Evolutionary conservation across 1,284 basidiomycete genomes (phyloP), one percentile per base, ranked within the genome.

Genomic region (Boletellus deceptivus): DNA sequence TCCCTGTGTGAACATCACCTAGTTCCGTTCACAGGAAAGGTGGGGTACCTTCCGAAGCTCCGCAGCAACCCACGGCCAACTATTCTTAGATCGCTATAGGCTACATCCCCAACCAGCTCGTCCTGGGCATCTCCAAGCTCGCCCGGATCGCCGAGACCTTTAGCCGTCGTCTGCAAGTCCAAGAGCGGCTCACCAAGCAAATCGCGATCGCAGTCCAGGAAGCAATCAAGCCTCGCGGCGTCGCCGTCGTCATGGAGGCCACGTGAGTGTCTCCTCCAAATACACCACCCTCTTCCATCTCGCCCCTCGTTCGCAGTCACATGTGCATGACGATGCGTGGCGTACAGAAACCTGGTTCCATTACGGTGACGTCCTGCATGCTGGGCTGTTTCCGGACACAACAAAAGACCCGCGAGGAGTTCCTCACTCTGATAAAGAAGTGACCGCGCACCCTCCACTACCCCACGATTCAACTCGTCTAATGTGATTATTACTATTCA

Each of bases 311-410:
- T 27, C 48, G 6, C 65, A 96, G 94, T 36, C 97, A 99, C 74
- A 82, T 99, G 74, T 99, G 97, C 69, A 99, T 99, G 97, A 94
- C 95, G 2, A 99, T 99, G 95, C 87, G 97, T 53, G 97, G 97
- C 37, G 97, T 99, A 1, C 97, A 99, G 72, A 99, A 99, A 72
- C 96, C 96, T 3, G 96, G 97, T 25, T 83, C 96, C 7, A 84
- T 89, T 18, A 99, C 97, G 0, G 91, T 97, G 31, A 99, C 97
- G 1, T 95, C 91, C n/a, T 98, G 95, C 61, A 99, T 99, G 97
- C 77, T 98, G 49, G 97, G 97, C 11, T 97, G 93, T 64, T 99
- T 99, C 81, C 83, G 97, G 49, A 89, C 91, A 13, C 90, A 94
- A 60, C 93, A 97, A 71, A 99, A 99, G 76, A 99, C 97, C 22